These are phyloP conservation scores for Ogataea ganodermae DNA, from an alignment of 805 yeast species.

Conservation along the genomic window DNA sequence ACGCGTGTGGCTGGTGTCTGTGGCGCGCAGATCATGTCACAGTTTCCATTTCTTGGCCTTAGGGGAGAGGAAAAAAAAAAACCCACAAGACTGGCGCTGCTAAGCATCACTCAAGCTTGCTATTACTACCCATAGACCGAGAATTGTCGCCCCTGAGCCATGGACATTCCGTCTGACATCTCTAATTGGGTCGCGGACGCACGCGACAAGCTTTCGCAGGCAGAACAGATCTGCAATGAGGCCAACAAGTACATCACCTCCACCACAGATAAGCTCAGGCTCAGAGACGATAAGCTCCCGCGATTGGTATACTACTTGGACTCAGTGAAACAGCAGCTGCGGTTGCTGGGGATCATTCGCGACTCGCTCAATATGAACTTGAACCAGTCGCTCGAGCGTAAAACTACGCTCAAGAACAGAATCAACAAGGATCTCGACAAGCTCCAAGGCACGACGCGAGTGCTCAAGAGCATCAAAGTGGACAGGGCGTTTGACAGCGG, in stretches of 20 bases:
- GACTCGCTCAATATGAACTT: slow-evolving; percentile 34
- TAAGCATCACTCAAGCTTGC: no score
- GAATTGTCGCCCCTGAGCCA: neutral
- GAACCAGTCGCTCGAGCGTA: slow-evolving; percentile 27
- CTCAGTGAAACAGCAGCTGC: slow-evolving; percentile 50
- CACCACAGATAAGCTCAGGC: slow-evolving; percentile 39
- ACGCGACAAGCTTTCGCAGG: slow-evolving; percentile 46
- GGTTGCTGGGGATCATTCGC: slow-evolving; percentile 38
- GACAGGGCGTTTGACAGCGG: slow-evolving; percentile 34
- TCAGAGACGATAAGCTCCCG: slow-evolving; percentile 44
- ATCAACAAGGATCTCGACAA: slow-evolving; percentile 34
- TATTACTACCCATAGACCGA: no score
- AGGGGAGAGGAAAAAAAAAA: no score
- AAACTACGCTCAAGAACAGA: slow-evolving; percentile 23
- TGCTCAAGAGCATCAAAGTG: slow-evolving; percentile 39
- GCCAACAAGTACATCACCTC: slow-evolving; percentile 45
- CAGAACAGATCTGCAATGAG: slow-evolving; percentile 52
- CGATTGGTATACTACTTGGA: slow-evolving; percentile 45
- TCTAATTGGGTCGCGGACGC: slow-evolving; percentile 48
- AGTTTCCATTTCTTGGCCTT: no score
- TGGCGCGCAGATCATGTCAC: no score
- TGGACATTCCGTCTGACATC: slow-evolving; percentile 13
- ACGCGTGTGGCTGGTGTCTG: no score
- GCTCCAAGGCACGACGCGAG: slow-evolving; percentile 35
- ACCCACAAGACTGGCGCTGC: no score